Evolutionary conservation across 345 rosid genomes (phyloP).

Genomic region (Murraya koenigii): DNA sequence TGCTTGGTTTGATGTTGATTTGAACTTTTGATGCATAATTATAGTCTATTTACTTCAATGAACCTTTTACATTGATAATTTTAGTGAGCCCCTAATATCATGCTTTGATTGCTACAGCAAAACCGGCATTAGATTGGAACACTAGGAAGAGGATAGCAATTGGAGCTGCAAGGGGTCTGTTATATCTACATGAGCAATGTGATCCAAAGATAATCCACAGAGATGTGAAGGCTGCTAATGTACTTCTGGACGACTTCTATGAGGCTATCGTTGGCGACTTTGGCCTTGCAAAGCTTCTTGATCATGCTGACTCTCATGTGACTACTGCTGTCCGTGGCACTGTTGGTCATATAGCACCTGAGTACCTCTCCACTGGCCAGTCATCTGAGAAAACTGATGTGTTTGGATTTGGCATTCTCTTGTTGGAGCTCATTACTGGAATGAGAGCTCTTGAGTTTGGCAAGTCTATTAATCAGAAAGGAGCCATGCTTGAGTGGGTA

Average conservation of each 20-base stretch:
- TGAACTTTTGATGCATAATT: background rate
- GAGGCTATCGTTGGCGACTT: conserved; percentile 97
- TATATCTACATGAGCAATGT: conserved; percentile 90
- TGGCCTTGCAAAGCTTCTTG: conserved; percentile 90
- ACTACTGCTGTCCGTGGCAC: conserved; percentile 96
- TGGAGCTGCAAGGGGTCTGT: conserved; percentile 89
- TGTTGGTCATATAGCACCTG: conserved; percentile 94
- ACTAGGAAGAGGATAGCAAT: conserved; percentile 85
- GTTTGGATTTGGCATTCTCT: conserved; percentile 89
- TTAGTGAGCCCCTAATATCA: background rate
- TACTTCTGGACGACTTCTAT: conserved; percentile 74
- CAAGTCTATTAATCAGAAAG: conserved; percentile 74
- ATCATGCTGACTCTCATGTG: conserved; percentile 89
- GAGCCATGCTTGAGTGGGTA: conserved; percentile 96
- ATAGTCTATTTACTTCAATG: background rate
- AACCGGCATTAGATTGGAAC: conserved; percentile 85
- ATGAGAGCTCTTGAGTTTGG: conserved; percentile 94
- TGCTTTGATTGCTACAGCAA: conserved; percentile 38
- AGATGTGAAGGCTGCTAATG: conserved; percentile 92
- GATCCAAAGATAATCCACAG: conserved; percentile 94
- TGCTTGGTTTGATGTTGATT: background rate
- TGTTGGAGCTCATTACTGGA: conserved; percentile 90
- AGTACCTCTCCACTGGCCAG: conserved; percentile 94
- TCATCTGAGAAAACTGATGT: conserved; percentile 97
- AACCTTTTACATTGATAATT: background rate